phyloP scores from a whole-genome alignment of 768 basidiomycete genomes.

The Tylopilus rubrobrunneus region DNA sequence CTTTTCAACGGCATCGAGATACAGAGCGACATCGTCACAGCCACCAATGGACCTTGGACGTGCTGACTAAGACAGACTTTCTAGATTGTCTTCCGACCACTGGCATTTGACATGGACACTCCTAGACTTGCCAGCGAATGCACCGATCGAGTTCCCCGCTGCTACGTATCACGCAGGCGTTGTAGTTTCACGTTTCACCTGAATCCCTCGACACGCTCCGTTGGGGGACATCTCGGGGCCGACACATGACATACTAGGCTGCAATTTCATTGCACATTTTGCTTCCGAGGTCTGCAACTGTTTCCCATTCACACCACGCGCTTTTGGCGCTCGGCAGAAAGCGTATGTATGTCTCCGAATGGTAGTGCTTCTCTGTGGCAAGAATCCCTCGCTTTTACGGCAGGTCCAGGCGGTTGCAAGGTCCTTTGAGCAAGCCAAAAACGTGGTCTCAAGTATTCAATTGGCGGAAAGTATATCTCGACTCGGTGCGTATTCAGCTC shows the following conservation, averaged over 20 bases:
- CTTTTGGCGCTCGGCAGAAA: neutral
- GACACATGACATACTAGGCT: too few species aligned
- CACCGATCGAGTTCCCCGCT: neutral
- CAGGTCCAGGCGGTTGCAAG: too few species aligned
- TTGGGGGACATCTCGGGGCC: too few species aligned
- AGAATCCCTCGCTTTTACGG: too few species aligned
- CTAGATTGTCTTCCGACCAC: too few species aligned
- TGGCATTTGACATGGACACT: too few species aligned
- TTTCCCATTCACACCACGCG: neutral
- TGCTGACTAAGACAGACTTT: neutral
- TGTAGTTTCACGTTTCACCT: too few species aligned
- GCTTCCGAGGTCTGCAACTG: neutral
- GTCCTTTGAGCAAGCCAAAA: neutral
- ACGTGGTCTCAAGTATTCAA: neutral
- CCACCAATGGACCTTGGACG: neutral
- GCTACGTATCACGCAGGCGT: neutral
- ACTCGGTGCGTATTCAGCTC: neutral
- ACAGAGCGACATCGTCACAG: neutral
- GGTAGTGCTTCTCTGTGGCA: neutral
- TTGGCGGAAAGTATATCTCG: neutral
- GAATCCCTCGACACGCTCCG: neutral
- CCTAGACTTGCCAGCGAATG: neutral
- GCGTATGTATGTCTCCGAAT: neutral
- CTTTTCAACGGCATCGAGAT: constrained; percentile 13
- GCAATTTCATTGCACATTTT: neutral